Percentiles rank a stretch among this genome's conserved stretches.
Conservation (phyloP, 1,284 basidiomycete species). For the Phellopilus nigrolimitatus region DNA sequence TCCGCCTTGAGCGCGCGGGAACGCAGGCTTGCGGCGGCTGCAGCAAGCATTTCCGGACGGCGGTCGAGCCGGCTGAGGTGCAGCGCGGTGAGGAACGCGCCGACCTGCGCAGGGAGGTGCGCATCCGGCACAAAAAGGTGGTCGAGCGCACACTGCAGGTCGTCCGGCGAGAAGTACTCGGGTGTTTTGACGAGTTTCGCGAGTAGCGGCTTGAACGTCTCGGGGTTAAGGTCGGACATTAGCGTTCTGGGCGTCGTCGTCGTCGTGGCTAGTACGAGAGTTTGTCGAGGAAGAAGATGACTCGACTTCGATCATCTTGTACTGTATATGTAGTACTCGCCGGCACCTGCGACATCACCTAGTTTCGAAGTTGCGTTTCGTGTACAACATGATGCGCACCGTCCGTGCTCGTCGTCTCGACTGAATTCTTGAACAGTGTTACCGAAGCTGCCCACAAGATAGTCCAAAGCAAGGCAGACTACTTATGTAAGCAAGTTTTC, state of each 20-base stretch:
- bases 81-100: constrained; percentile 79
- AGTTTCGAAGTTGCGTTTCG: background rate
- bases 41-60: constrained; percentile 69
- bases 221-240: constrained; percentile 32
- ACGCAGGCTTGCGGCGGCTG: constrained; percentile 71
- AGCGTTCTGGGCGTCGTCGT: background rate
- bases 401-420: background rate
- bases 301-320: background rate
- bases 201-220: constrained; percentile 73
- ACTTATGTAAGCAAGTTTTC: no score
- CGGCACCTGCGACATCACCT: background rate
- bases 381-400: background rate
- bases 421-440: no score
- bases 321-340: background rate
- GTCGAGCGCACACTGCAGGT: constrained; percentile 66
- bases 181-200: constrained; percentile 75
- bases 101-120: constrained; percentile 67
- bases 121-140: constrained; percentile 67
- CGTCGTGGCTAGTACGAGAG: constrained; percentile 2
- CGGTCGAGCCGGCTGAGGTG: constrained; percentile 74
- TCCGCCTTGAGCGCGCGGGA: constrained; percentile 58
- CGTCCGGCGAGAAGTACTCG: constrained; percentile 65
- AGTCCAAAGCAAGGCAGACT: no score
- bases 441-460: no score
- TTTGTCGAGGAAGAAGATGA: background rate